phyloP scores from a whole-genome alignment of 2,329 filamentous ascomycete genomes.

The Clarireedia sp. region DNA sequence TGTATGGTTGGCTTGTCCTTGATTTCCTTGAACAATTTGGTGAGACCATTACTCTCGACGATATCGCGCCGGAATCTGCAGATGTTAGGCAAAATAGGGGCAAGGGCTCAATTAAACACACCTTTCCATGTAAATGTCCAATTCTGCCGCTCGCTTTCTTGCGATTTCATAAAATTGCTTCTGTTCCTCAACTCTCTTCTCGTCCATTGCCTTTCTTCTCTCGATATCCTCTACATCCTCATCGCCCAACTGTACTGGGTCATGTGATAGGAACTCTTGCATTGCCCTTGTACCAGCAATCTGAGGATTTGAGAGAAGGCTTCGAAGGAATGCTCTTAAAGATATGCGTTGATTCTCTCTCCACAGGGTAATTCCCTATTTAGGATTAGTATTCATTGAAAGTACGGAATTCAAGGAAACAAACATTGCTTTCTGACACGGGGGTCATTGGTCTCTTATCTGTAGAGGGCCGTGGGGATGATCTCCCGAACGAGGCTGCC shows the following conservation, averaged over 20 bases:
- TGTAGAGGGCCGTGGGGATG: conserved; percentile 9
- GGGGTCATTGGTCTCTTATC: conserved; percentile 2
- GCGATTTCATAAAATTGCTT: conserved; percentile 94
- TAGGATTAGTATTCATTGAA: neutral
- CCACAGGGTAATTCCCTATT: conserved; percentile 51
- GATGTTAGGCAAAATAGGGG: conserved; percentile 10
- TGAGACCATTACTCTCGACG: conserved; percentile 71
- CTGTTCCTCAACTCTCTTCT: conserved; percentile 85
- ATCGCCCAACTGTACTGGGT: conserved; percentile 67
- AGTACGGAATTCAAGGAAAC: conserved; percentile 5
- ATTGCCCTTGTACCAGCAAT: conserved; percentile 78
- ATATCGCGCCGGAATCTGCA: conserved; percentile 57
- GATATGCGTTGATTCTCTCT: conserved; percentile 89
- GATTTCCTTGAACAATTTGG: conserved; percentile 88
- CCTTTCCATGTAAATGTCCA: conserved; percentile 98
- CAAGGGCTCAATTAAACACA: conserved; percentile 35
- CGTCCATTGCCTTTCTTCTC: conserved; percentile 73
- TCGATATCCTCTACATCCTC: conserved; percentile 79
- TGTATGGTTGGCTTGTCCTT: conserved; percentile 79
- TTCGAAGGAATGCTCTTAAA: conserved; percentile 81
- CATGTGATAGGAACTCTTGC: conserved; percentile 68
- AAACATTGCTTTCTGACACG: conserved; percentile 1
- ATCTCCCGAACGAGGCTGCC: conserved; percentile 8
- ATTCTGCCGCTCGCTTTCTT: conserved; percentile 75
- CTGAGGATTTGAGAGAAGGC: conserved; percentile 74